Evolutionary conservation across 176 grass and related monocot genomes (phyloP), one percentile per base, ranked within the genome.

Genomic region (Carex littledalei): DNA sequence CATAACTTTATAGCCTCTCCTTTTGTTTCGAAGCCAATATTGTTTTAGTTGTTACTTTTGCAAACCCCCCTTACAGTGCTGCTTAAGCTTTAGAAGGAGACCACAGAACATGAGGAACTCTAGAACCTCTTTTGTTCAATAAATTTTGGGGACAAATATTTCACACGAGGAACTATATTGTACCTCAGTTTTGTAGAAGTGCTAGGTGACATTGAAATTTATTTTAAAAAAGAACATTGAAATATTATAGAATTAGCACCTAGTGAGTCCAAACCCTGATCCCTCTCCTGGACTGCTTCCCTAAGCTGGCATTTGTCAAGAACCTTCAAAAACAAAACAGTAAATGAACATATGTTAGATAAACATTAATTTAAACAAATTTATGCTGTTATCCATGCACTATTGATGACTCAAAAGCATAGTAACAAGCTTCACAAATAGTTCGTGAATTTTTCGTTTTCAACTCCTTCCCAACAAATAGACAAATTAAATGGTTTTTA

Each of bases 251-350:
- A 37, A 63, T 52, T 84, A 68, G 43, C 89, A 93, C 95, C 95
- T 87, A 90, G 80, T 79, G 93, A 95, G 84, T 93, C 95, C 71
- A 98, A 64, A 69, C 90, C 88, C 6, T 89, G 76, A 47, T 94
- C 89, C 88, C 93, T 98, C 89, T 92, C 93, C 70, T 87, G 88
- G 84, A 98, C 93, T 83, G 85, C 65, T 86, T 95, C 95, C 78
- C 85, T 81, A 85, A 98, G 93, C 72, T 98, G 95, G 49, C 95
- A 98, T 90, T 98, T 95, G 13, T 89, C 89, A 22, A 98, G 89
- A 87, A 92, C 89, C 95, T 98, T 81, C 6, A 81, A 2, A 85
- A 69, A 61, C 55, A 37, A 32, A 29, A 78, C 41, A 86, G 16
- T 31, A 56, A 50, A 56, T 50, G 9, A 50, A 50, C 47, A 50